These are phyloP conservation scores for Nitzschia sp. DNA, from an alignment of 108 stramenopile genomes.

Conservation along the genomic window DNA sequence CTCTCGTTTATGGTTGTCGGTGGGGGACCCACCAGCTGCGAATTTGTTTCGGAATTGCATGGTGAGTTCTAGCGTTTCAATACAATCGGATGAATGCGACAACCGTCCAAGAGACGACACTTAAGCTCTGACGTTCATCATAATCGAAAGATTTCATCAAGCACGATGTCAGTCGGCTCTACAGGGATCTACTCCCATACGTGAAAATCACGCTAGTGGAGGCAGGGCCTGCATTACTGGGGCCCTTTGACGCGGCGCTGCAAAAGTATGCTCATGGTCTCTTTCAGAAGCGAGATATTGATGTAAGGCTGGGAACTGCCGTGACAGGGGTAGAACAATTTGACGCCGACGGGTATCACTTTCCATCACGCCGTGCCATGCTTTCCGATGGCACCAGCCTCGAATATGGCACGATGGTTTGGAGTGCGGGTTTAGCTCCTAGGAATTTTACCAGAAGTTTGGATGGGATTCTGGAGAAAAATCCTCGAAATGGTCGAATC, in stretches of 20 bases:
- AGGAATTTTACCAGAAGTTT: slow-evolving; percentile 13
- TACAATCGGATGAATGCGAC: no score
- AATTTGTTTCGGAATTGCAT: slow-evolving; percentile 94
- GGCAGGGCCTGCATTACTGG: slow-evolving; percentile 88
- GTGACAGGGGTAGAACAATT: slow-evolving; percentile 56
- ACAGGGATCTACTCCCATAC: slow-evolving; percentile 77
- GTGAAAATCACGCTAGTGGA: slow-evolving; percentile 91
- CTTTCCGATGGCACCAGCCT: slow-evolving; percentile 79
- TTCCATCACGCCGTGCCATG: slow-evolving; percentile 40
- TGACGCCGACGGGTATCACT: background rate
- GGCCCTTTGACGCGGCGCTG: slow-evolving; percentile 84
- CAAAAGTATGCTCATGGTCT: slow-evolving; percentile 68
- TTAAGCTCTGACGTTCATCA: no score
- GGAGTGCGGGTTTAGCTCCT: slow-evolving; percentile 87
- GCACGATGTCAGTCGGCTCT: slow-evolving; percentile 84
- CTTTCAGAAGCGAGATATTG: slow-evolving; percentile 72
- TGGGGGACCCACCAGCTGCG: slow-evolving; percentile 95
- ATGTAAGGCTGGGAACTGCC: slow-evolving; percentile 72
- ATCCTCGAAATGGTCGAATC: slow-evolving; percentile 57
- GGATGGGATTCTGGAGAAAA: slow-evolving; percentile 13
- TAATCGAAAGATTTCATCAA: slow-evolving; percentile 70
- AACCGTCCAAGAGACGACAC: no score
- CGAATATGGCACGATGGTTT: slow-evolving; percentile 90
- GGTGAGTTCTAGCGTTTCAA: no score
- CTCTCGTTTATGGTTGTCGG: slow-evolving; percentile 97